Evolutionary conservation across 2,329 filamentous ascomycete genomes (phyloP), one percentile per base, ranked within the genome.

Genomic region (Nothophoma quercina): DNA sequence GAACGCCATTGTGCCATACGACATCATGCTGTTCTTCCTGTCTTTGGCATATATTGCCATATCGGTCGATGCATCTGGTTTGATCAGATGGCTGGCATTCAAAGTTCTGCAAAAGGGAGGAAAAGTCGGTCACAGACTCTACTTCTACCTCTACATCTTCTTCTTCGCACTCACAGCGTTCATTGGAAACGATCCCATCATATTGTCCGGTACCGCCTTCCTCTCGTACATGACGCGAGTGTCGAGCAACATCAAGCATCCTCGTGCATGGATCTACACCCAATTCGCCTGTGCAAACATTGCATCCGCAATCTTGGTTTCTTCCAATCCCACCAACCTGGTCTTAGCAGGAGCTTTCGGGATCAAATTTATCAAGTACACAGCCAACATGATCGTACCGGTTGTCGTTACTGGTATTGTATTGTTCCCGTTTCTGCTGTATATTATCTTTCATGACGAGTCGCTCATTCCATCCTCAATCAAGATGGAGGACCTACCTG

Each of bases 171-270:
- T 91, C 1, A 87, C 87, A 1, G 84, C 77, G 64, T 88, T 88
- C 61, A 87, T 91, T 41, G 88, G 88, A 7, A 91, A 91, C 52
- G 88, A 91, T 59, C 88, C 88, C 0, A 87, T 91, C 57, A 89
- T 91, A 45, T 74, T 91, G 0, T 90, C 88, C 0, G 88, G 88
- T 1, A 91, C 88, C 0, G 83, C 88, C 0, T 91, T 91, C 49
- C 79, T 91, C 10, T 86, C 88, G 2, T 91, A 91, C 71, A 89
- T 91, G 87, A 91, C 88, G 0, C 79, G 87, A 6, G 87, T 90
- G 0, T 90, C 88, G 0, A 86, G 83, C 71, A 91, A 91, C 59
- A 91, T 91, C 51, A 75, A 81, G 9, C 84, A 89, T 50, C 88
- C 88, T 0, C 78, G 85, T 63, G 88, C 88, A 0, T 91, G 88